phyloP scores from a whole-genome alignment of 2,329 filamentous ascomycete species.

The Cercospora canescens region DNA sequence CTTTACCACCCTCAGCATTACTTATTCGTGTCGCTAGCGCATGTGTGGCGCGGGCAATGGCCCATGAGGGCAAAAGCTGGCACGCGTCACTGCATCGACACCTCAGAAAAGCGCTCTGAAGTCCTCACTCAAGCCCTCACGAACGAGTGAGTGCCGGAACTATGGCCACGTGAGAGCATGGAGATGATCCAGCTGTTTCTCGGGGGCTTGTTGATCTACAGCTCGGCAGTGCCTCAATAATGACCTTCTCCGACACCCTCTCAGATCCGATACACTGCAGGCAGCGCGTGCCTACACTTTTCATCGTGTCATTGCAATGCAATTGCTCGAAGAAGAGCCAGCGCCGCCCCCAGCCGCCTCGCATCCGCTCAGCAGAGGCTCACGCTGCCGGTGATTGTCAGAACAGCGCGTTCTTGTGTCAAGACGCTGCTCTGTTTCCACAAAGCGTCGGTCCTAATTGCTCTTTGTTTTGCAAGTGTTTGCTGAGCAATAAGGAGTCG shows the following conservation, averaged over 20 bases:
- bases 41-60: background rate
- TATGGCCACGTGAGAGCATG: too few species aligned
- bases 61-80: background rate
- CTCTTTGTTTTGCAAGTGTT: background rate
- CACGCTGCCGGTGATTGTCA: too few species aligned
- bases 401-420: background rate
- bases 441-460: background rate
- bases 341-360: too few species aligned
- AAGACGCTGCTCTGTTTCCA: background rate
- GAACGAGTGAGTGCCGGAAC: too few species aligned
- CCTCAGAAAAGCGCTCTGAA: background rate
- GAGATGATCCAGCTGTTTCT: too few species aligned
- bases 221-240: background rate
- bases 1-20: background rate
- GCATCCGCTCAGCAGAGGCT: too few species aligned
- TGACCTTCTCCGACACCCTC: background rate
- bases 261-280: background rate
- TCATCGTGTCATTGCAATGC: background rate
- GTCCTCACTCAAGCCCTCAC: background rate
- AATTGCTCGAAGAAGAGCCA: too few species aligned
- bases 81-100: background rate
- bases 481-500: background rate
- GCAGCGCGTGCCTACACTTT: background rate
- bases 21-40: background rate
- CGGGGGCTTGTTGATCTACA: background rate